These are phyloP conservation scores for Ganoderma meredithae DNA, from an alignment of 1,284 basidiomycete species.

Conservation along the genomic window DNA sequence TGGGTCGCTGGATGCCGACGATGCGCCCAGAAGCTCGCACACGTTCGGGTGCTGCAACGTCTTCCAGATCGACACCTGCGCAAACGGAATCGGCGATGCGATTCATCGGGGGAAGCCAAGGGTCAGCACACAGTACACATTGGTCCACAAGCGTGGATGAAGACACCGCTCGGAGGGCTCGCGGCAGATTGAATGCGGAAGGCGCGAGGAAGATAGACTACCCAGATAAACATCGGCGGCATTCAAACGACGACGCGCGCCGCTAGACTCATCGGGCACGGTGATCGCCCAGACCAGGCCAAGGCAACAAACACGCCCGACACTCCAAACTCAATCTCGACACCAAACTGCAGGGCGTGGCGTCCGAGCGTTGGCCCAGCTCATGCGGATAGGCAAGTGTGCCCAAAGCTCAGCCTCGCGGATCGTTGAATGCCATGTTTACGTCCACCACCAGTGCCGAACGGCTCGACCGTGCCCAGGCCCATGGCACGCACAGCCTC, in stretches of 20 bases:
- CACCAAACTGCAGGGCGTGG: not conserved
- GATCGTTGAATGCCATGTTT: not conserved
- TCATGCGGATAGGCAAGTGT: not conserved
- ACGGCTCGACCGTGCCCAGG: not conserved
- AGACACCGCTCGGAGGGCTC: not conserved
- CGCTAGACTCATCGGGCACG: not conserved
- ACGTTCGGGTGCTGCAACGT: slow-evolving; percentile 49
- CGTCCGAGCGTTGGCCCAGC: not conserved
- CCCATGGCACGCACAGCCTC: not conserved
- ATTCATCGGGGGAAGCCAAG: not conserved
- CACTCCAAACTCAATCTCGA: slow-evolving; percentile 6
- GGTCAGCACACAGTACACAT: slow-evolving; percentile 8
- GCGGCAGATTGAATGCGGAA: not conserved
- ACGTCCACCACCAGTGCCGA: not conserved
- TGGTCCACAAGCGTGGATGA: slow-evolving; percentile 5
- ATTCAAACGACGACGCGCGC: not conserved
- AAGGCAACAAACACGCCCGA: not conserved
- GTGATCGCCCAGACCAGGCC: not conserved
- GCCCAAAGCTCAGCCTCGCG: slow-evolving; percentile 4
- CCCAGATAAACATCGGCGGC: slow-evolving; percentile 10
- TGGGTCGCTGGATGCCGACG: slow-evolving; percentile 47
- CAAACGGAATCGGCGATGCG: slow-evolving; percentile 7
- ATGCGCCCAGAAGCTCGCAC: slow-evolving; percentile 52
- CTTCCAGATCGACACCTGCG: slow-evolving; percentile 46
- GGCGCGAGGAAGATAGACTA: not conserved